phyloP scores from a whole-genome alignment of 116 monocot species.

The Phalaenopsis hybrid region DNA sequence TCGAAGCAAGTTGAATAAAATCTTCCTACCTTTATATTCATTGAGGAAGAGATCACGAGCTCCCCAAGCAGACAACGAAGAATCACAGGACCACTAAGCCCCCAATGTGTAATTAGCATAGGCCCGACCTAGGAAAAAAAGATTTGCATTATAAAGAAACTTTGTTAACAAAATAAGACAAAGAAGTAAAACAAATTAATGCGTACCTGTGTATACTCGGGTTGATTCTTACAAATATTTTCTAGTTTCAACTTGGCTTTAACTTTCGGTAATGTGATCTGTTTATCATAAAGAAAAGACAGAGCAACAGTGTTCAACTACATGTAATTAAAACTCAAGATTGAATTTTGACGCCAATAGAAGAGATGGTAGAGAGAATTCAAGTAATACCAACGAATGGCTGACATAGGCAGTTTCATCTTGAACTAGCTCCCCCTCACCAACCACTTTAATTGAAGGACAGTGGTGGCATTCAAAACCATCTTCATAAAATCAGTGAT shows the following conservation, averaged over 20 bases:
- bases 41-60: constrained; percentile 72
- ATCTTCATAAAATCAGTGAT: background rate
- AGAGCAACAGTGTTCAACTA: background rate
- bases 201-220: constrained; percentile 70
- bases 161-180: background rate
- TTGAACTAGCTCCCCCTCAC: background rate
- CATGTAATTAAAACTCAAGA: background rate
- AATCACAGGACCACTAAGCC: constrained; percentile 92
- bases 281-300: constrained; percentile 11
- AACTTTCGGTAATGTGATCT: constrained; percentile 82
- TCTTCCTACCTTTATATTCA: constrained; percentile 60
- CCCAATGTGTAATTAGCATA: constrained; percentile 95
- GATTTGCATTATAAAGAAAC: background rate
- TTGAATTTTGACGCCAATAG: background rate
- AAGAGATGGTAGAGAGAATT: background rate
- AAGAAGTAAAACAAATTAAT: constrained; percentile 10
- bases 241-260: constrained; percentile 74
- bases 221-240: constrained; percentile 37
- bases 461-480: background rate
- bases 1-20: constrained; percentile 2
- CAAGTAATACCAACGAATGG: background rate
- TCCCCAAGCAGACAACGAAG: constrained; percentile 97
- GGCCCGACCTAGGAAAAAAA: constrained; percentile 53
- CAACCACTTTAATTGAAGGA: background rate
- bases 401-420: background rate